Evolutionary conservation across 192 early-diverging fungal species (phyloP), one percentile per base, ranked within the genome.

Genomic region (Coemansia sp.): DNA sequence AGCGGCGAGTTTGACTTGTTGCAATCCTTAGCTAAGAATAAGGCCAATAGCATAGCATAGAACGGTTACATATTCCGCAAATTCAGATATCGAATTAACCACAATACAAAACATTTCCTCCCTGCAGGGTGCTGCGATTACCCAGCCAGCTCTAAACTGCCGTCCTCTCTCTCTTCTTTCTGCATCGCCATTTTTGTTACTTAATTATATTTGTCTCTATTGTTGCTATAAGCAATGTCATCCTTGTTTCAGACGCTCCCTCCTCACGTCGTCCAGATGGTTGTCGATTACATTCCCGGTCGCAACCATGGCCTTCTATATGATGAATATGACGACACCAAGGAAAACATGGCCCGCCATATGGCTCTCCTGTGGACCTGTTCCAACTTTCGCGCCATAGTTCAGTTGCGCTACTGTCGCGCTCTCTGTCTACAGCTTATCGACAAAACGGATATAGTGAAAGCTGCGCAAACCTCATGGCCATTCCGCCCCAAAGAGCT

Each of bases 1-100:
- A 90, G 90, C 55, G 90, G 91, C 3, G 95, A 95, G 63, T 89
- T 88, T 78, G 81, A 81, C 24, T 18, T 72, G 52, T 13, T 55
- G 22, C 52, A 55, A 27, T 24, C 52, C 9, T 12, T 55, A 9
- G 52, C 52, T 27, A 55, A 55, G 52, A 55, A 27, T 27, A 29
- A 31, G 12, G 27, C 52, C 44, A 16, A 46, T 13, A 3, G 12
- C 2, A 18, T 18, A 46, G 44, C 18, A 36, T 36, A 36, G 36
- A 38, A 1, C 1, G 36, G 36, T 38, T 16, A 24, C 24, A 24
- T 24, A 24, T 24, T 24, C 24, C 24, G 24, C 24, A 24, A 24
- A 24, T 24, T 24, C 24, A 24, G 5, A 16, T n/a, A n/a, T n/a
- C n/a, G n/a, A n/a, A n/a, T n/a, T n/a, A n/a, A n/a, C n/a, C n/a